Base-by-base conservation (phyloP, 106 monocot genomes). In the Iris macrosiphon region DNA sequence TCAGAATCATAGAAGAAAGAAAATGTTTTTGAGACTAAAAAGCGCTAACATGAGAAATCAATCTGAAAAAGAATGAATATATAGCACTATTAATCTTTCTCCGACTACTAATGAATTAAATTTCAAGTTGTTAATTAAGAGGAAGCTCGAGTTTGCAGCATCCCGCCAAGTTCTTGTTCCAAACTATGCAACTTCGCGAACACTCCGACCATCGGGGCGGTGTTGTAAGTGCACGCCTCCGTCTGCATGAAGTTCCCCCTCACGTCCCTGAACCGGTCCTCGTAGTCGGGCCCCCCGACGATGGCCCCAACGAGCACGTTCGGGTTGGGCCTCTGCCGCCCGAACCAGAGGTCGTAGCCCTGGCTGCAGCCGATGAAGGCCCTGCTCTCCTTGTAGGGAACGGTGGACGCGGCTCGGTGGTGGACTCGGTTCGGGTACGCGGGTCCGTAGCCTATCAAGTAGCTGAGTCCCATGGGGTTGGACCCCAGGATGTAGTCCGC, bases 151-250 rank as follows among this genome's bases (percentile, higher is more conserved):
- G n/a, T n/a, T n/a, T n/a, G n/a, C 34, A 10, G 7, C 4, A 35
- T 6, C 10, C 32, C 33, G 2, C 20, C 52, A 20, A 18, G 1
- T 53, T 33, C 32, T 2, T 4, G 19, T 50, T 50, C 52, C 31
- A 39, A 40, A 16, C 26, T 6, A 32, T 29, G 20, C 49, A 84
- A 24, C 56, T 62, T 84, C 1, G 83, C 83, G 53, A 84, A 75
- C 4, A 84, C 71, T 0, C 74, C 83, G 0, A 84, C 78, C 55
- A 84, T 44, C 1, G 74, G 74, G 0, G 83, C 83, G 10, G 83
- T 84, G 25, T 84, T 84, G 30, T 78, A 78, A n/a, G 83, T 84
- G 38, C 78, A 78, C 0, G 83, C 70, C 78, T 84, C 83, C 1
- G 78, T 75, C 62, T 84, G 83, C 71, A 70, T 64, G 39, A 65